These are phyloP conservation scores for Cicer bijugum DNA, from an alignment of 306 rosid species.

Conservation along the genomic window DNA sequence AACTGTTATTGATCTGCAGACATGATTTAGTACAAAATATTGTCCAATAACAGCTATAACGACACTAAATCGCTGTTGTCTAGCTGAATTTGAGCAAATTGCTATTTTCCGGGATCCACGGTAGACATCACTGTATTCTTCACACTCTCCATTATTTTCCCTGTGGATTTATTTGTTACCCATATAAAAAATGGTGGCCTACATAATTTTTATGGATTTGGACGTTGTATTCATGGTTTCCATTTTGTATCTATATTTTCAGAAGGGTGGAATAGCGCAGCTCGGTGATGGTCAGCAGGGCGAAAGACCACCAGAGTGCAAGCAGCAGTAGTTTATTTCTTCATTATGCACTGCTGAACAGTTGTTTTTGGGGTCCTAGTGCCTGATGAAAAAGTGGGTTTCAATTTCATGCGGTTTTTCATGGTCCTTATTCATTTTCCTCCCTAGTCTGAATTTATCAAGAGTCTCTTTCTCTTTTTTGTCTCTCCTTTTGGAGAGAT, in stretches of 20 bases:
- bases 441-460: constrained; percentile 42
- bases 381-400: constrained; percentile 44
- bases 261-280: constrained; percentile 63
- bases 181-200: not conserved
- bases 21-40: too few species aligned
- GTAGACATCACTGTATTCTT: not conserved
- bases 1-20: too few species aligned
- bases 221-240: constrained; percentile 1
- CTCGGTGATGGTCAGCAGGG: constrained; percentile 58
- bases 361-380: constrained; percentile 38
- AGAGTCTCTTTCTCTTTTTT: constrained; percentile 32
- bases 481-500: constrained; percentile 42
- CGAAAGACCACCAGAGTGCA: constrained; percentile 88
- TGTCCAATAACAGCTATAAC: too few species aligned
- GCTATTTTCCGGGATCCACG: too few species aligned
- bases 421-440: constrained; percentile 49
- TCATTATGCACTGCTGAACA: constrained; percentile 26
- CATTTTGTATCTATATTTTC: constrained; percentile 15
- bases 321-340: constrained; percentile 69
- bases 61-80: too few species aligned
- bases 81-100: too few species aligned
- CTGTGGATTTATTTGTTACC: not conserved
- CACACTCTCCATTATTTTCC: not conserved
- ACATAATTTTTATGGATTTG: not conserved
- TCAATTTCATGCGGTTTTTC: constrained; percentile 52